phyloP scores from a whole-genome alignment of 2,329 filamentous ascomycete species.

The Colletotrichum zoysiae region DNA sequence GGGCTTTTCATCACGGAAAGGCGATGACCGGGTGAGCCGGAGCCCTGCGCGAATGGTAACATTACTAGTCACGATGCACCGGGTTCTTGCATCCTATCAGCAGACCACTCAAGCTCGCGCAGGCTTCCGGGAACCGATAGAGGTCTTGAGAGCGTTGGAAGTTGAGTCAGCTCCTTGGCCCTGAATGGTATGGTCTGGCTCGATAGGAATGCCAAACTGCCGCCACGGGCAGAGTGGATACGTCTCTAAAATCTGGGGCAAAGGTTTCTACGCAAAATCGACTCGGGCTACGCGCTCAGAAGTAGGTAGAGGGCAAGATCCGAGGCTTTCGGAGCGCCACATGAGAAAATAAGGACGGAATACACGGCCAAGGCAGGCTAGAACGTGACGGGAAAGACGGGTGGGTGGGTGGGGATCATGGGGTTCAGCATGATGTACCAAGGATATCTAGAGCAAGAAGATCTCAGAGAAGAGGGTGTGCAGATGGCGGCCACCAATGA shows the following conservation, averaged over 20 bases:
- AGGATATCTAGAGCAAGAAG: constrained; percentile 32
- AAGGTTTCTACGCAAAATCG: background rate
- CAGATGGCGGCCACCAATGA: constrained; percentile 21
- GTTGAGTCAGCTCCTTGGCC: background rate
- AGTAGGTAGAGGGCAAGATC: constrained; percentile 31
- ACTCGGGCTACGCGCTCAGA: constrained; percentile 15
- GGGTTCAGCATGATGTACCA: constrained; percentile 33
- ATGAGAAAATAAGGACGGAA: constrained; percentile 12
- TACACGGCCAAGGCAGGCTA: constrained; percentile 25
- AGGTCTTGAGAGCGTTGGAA: background rate
- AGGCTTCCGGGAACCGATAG: background rate
- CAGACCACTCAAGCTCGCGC: constrained; percentile 13
- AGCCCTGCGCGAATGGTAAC: background rate
- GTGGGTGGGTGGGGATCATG: constrained; percentile 40
- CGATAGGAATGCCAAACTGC: constrained; percentile 26
- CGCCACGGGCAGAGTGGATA: constrained; percentile 25
- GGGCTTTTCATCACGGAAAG: background rate
- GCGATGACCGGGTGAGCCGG: background rate
- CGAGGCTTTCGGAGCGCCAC: constrained; percentile 38
- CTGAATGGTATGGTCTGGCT: constrained; percentile 4
- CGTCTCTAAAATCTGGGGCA: constrained; percentile 15
- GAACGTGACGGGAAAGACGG: constrained; percentile 35
- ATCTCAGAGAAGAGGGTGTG: constrained; percentile 42
- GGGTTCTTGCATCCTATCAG: constrained; percentile 18
- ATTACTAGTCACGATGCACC: background rate